A percentile compares a stretch with the other conserved stretches of the same genome.
Evolutionary conservation across 2,329 filamentous ascomycete genomes (phyloP).

Genomic region (Fusarium proliferatum): DNA sequence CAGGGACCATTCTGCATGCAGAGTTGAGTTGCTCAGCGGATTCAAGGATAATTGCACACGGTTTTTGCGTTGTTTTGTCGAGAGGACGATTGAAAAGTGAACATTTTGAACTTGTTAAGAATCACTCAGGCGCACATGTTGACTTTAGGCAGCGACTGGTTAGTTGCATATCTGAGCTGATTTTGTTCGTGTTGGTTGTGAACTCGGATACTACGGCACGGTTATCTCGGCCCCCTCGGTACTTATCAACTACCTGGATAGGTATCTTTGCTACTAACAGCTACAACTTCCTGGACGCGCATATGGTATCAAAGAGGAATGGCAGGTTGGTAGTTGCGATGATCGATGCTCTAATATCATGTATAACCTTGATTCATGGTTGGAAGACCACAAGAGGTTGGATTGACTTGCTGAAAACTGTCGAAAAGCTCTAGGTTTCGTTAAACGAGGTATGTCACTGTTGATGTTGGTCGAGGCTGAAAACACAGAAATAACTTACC

Average conservation of each 20-base stretch:
- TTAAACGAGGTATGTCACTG: too few relatives aligned
- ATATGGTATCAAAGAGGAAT: background rate
- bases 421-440: too few relatives aligned
- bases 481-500: background rate
- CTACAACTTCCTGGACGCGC: too few relatives aligned
- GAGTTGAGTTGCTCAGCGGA: too few relatives aligned
- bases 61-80: fast-evolving
- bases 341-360: background rate
- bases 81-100: background rate
- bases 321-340: background rate
- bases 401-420: fast-evolving
- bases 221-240: background rate
- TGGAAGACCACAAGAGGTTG: fast-evolving
- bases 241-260: background rate
- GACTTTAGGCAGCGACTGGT: background rate
- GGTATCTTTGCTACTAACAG: background rate
- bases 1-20: too few relatives aligned
- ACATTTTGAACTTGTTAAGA: background rate
- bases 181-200: background rate
- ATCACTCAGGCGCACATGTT: fast-evolving
- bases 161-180: background rate
- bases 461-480: background rate
- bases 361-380: background rate
- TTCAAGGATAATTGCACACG: fast-evolving
- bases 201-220: background rate